Conservation (phyloP, 129 eudicot species). For the Helianthus tuberosus region DNA sequence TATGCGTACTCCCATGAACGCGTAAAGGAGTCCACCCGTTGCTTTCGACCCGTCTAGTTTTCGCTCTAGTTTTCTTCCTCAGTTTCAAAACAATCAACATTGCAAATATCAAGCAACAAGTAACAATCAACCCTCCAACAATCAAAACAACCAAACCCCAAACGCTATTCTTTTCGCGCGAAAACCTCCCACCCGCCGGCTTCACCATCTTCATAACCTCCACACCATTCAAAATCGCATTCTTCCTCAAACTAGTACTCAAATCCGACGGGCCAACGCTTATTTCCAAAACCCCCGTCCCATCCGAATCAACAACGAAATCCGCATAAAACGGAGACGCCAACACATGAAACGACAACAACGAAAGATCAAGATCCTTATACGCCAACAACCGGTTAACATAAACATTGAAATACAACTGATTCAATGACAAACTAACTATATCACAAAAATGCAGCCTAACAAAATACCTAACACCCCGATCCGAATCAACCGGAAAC, state of each 20-base stretch:
- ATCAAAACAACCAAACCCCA: slow-evolving; percentile 52
- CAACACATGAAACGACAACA: slow-evolving; percentile 53
- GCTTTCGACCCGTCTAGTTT: slow-evolving; percentile 54
- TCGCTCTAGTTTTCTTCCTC: slow-evolving; percentile 47
- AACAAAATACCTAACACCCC: slow-evolving; percentile 50
- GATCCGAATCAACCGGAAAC: slow-evolving; percentile 51
- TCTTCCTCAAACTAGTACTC: slow-evolving; percentile 58
- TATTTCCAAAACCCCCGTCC: slow-evolving; percentile 47
- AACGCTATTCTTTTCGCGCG: slow-evolving; percentile 39
- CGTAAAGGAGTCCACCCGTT: slow-evolving; percentile 80
- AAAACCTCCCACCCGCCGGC: slow-evolving; percentile 8
- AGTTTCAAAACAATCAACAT: slow-evolving; percentile 37
- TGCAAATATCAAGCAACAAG: slow-evolving; percentile 40
- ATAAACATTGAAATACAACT: slow-evolving; percentile 70
- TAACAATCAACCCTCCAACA: slow-evolving; percentile 44
- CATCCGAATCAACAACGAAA: slow-evolving; percentile 55
- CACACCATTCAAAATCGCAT: slow-evolving; percentile 89
- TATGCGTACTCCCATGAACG: slow-evolving; percentile 54
- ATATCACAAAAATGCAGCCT: slow-evolving; percentile 85
- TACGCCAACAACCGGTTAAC: slow-evolving; percentile 61
- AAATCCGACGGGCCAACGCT: slow-evolving; percentile 85
- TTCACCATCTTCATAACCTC: slow-evolving; percentile 75
- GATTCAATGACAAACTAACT: slow-evolving; percentile 58
- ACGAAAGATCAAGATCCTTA: slow-evolving; percentile 73
- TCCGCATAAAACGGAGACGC: slow-evolving; percentile 84